These are phyloP conservation scores for Elsinoe fawcettii DNA, from an alignment of 2,329 filamentous ascomycete species.

Conservation along the genomic window DNA sequence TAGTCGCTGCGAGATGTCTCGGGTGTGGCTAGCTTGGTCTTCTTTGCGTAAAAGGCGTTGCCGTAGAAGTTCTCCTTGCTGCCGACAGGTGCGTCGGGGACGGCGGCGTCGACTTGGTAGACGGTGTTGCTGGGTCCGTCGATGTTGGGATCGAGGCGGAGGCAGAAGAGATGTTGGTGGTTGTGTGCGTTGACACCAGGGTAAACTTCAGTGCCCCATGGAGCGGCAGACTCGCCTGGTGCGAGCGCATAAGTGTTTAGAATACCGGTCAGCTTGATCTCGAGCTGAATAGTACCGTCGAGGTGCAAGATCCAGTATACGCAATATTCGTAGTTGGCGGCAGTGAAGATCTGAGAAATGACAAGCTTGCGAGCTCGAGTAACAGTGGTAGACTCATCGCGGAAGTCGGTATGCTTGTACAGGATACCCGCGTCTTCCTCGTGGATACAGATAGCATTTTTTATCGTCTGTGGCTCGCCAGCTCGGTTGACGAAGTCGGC, in stretches of 20 bases:
- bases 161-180: constrained; percentile 90
- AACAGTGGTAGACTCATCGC: constrained; percentile 78
- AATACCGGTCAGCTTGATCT: constrained; percentile 84
- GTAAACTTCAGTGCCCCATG: constrained; percentile 89
- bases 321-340: constrained; percentile 92
- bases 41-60: constrained; percentile 81
- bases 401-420: constrained; percentile 84
- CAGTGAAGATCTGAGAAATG: constrained; percentile 87
- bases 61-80: constrained; percentile 79
- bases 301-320: constrained; percentile 86
- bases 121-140: constrained; percentile 76
- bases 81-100: constrained; percentile 65
- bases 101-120: constrained; percentile 62
- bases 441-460: constrained; percentile 92
- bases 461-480: constrained; percentile 62
- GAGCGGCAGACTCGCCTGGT: constrained; percentile 69
- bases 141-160: constrained; percentile 79
- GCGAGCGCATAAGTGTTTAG: constrained; percentile 83
- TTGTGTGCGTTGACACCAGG: constrained; percentile 90
- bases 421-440: constrained; percentile 88
- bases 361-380: constrained; percentile 80
- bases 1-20: constrained; percentile 68
- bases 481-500: constrained; percentile 73
- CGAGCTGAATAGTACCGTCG: constrained; percentile 84
- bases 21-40: constrained; percentile 68